Evolutionary conservation across 179 eudicot genomes (phyloP), one percentile per base, ranked within the genome.

Genomic region (Heliamphora ciliata): DNA sequence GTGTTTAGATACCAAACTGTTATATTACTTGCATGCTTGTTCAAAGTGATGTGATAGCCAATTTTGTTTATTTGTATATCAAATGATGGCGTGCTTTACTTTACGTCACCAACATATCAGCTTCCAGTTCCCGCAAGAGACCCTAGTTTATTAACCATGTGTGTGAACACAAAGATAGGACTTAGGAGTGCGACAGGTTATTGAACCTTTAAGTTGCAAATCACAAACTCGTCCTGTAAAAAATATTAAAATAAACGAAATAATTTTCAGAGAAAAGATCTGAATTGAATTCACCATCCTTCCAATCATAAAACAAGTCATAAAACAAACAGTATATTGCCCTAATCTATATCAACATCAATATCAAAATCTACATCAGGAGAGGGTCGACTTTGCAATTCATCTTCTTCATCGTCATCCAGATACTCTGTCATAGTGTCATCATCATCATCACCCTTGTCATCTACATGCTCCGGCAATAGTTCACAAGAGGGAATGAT

Each of bases 401-500:
- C 9, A 64, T 4, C 40, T 17, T 64, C 67, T 64, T 64, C 67
- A 7, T 31, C 40, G 40, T 64, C 67, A 18, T 4, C 31, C 67
- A 64, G 6, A 31, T 64, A 64, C 18, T 64, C 67, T 18, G 31
- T 31, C 31, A 64, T 64, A 6, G 67, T n/a, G 67, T 64, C 67
- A 64, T 64, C 31, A 21, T 64, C 67, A 6, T 64, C 18, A 64
- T 64, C 18, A 64, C 17, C 67, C 31, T 18, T 21, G 67, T 5
- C 67, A 64, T 64, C 40, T 4, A 64, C 67, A 4, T 64, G 67
- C 67, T 4, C 31, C n/a, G 31, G 8, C 31, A 64, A 17, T 21
- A 4, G 31, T n/a, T 64, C 67, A 18, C 18, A 40, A 64, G 0
- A 7, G 18, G 67, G 67, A 64, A n/a, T 64, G 67, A 90, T 80